Conservation (phyloP, 2,329 filamentous ascomycete genomes). For the Colletotrichum sp. region DNA sequence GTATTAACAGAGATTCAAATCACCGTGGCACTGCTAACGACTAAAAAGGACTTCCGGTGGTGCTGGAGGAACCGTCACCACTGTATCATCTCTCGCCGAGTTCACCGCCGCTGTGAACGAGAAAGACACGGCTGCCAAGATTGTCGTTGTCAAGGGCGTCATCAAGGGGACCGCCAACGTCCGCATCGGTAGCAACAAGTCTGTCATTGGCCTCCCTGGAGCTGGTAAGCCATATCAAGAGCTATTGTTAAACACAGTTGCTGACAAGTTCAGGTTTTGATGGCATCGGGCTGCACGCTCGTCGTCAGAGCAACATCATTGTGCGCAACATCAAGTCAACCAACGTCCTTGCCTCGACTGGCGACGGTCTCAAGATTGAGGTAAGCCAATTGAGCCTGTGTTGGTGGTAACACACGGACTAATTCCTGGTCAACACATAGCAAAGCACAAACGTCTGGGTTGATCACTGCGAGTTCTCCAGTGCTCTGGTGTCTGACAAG, state of each 20-base stretch:
- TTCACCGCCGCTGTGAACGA: slow-evolving; percentile 50
- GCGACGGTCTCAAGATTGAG: slow-evolving; percentile 43
- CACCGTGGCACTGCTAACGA: background rate
- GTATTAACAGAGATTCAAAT: background rate
- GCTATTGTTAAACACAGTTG: background rate
- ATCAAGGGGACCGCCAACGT: slow-evolving; percentile 42
- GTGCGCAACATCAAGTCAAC: slow-evolving; percentile 57
- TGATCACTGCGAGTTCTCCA: slow-evolving; percentile 48
- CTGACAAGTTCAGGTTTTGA: slow-evolving; percentile 1
- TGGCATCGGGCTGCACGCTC: slow-evolving; percentile 46
- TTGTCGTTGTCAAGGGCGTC: slow-evolving; percentile 42
- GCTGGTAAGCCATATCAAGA: background rate
- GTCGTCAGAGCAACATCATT: slow-evolving; percentile 56
- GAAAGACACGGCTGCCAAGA: slow-evolving; percentile 36
- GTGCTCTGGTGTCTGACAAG: slow-evolving; percentile 40
- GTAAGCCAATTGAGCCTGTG: background rate
- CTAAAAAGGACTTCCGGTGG: slow-evolving; percentile 49
- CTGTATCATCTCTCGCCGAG: slow-evolving; percentile 49
- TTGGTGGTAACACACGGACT: slow-evolving; percentile 28
- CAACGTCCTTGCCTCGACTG: slow-evolving; percentile 40
- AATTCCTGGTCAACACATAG: slow-evolving; percentile 55
- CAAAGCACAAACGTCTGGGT: slow-evolving; percentile 53
- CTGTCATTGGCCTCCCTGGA: slow-evolving; percentile 40
- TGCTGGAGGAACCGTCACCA: slow-evolving; percentile 50
- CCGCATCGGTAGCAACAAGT: slow-evolving; percentile 47